Evolutionary conservation across 495 filamentous ascomycete genomes (phyloP).

Genomic region (Durotheca rogersii): DNA sequence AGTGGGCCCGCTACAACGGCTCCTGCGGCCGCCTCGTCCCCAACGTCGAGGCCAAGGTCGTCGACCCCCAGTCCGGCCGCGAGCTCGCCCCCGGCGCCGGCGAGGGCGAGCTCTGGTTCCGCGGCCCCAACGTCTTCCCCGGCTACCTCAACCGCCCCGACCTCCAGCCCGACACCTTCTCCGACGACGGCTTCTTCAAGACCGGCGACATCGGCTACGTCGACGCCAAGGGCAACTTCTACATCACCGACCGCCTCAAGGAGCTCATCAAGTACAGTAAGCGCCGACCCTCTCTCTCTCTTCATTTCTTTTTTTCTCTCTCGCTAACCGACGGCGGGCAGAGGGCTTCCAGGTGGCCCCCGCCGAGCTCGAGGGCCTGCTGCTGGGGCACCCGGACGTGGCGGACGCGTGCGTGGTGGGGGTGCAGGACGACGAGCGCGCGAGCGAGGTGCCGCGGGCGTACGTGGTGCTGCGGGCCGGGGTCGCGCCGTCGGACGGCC

Average conservation of each 20-base stretch:
- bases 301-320: no score
- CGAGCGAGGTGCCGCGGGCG: constrained; percentile 80
- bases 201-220: constrained; percentile 72
- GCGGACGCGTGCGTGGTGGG: constrained; percentile 85
- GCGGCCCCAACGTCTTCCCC: constrained; percentile 74
- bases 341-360: constrained; percentile 86
- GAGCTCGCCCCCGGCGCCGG: constrained; percentile 17
- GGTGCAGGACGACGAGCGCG: constrained; percentile 65
- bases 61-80: constrained; percentile 53
- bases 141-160: constrained; percentile 73
- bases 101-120: constrained; percentile 72
- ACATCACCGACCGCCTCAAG: constrained; percentile 81
- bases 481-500: constrained; percentile 46
- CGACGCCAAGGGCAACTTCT: constrained; percentile 56
- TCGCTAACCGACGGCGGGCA: no score
- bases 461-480: constrained; percentile 70
- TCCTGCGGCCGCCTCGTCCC: constrained; percentile 78
- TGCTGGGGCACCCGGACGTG: constrained; percentile 70
- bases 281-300: constrained; percentile 1
- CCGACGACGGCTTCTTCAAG: constrained; percentile 75
- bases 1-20: constrained; percentile 77
- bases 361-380: constrained; percentile 80
- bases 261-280: constrained; percentile 85
- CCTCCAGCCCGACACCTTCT: constrained; percentile 64
- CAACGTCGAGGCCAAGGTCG: constrained; percentile 82